A percentile compares a stretch with the other conserved stretches of the same genome.
Evolutionary conservation across 805 yeast genomes (phyloP).

Genomic region (Wickerhamiella kurtzmanii): DNA sequence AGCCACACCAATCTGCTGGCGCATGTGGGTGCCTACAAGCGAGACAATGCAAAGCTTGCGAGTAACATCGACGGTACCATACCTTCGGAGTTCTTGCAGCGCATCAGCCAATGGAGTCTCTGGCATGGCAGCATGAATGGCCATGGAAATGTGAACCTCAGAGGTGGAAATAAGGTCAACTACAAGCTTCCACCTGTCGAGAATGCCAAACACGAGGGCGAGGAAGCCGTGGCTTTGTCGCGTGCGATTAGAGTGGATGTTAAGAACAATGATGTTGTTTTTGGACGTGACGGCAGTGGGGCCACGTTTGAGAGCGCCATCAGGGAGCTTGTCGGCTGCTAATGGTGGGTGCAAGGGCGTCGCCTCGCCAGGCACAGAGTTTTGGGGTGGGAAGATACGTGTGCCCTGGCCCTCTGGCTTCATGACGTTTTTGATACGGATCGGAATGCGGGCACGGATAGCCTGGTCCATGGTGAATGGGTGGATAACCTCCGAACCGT

Average conservation of each 20-base stretch:
- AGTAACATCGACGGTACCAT: slow-evolving; percentile 84
- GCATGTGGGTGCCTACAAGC: slow-evolving; percentile 93
- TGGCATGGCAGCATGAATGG: slow-evolving; percentile 51
- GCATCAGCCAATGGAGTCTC: slow-evolving; percentile 62
- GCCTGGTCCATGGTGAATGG: slow-evolving; percentile 99
- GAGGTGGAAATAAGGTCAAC: slow-evolving; percentile 95
- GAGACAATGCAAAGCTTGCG: slow-evolving; percentile 83
- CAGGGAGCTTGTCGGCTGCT: slow-evolving; percentile 35
- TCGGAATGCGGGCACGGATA: slow-evolving; percentile 88
- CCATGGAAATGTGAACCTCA: slow-evolving; percentile 98
- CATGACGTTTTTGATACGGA: slow-evolving; percentile 89
- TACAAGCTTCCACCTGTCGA: slow-evolving; percentile 72
- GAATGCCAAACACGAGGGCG: slow-evolving; percentile 74
- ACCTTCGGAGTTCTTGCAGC: slow-evolving; percentile 57
- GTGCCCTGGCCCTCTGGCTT: slow-evolving; percentile 92
- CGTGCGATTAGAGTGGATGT: slow-evolving; percentile 87
- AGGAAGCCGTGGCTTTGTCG: slow-evolving; percentile 88
- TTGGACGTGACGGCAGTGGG: slow-evolving; percentile 97
- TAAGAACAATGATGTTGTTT: slow-evolving; percentile 78
- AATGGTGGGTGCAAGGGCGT: slow-evolving; percentile 96
- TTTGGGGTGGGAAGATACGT: slow-evolving; percentile 80
- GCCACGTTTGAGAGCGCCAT: slow-evolving; percentile 7
- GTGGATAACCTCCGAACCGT: slow-evolving; percentile 95
- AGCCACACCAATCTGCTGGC: slow-evolving; percentile 90
- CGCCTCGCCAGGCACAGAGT: slow-evolving; percentile 69